phyloP scores from a whole-genome alignment of 371 early-diverging fungal genomes.

The Mortierella sp. region DNA sequence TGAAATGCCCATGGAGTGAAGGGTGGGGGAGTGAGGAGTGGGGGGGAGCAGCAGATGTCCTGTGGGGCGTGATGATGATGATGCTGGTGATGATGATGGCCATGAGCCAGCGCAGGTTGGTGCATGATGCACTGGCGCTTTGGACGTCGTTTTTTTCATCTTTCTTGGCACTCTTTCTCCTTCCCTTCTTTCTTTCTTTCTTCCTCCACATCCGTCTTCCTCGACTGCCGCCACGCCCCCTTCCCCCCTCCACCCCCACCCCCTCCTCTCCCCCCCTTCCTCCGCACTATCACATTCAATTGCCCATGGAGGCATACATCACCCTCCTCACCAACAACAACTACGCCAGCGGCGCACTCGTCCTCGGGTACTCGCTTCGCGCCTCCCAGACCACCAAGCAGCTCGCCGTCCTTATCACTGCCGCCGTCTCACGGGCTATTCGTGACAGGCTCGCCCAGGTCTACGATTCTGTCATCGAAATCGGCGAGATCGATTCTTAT shows the following conservation, averaged over 20 bases:
- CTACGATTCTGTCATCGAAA: constrained; percentile 76
- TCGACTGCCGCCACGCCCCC: neutral
- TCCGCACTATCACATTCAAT: neutral
- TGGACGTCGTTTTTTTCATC: no score
- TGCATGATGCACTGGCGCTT: no score
- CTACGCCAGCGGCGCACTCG: constrained; percentile 89
- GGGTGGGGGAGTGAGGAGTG: no score
- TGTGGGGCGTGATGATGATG: no score
- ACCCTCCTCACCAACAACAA: constrained; percentile 80
- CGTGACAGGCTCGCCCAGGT: constrained; percentile 59
- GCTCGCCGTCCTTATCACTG: constrained; percentile 80
- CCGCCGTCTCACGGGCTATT: constrained; percentile 58
- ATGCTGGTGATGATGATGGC: no score
- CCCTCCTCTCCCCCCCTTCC: neutral
- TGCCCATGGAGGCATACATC: constrained; percentile 67
- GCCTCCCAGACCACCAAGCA: constrained; percentile 67
- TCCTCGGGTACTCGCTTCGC: constrained; percentile 82
- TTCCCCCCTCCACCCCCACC: neutral
- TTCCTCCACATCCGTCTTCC: neutral
- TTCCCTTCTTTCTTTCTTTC: neutral
- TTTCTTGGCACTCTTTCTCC: no score
- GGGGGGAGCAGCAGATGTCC: no score
- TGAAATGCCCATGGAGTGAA: no score
- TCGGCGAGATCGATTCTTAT: constrained; percentile 64
- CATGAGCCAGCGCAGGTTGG: no score